Evolutionary conservation across 495 filamentous ascomycete species (phyloP).

Genomic region (Trichoderma virens): DNA sequence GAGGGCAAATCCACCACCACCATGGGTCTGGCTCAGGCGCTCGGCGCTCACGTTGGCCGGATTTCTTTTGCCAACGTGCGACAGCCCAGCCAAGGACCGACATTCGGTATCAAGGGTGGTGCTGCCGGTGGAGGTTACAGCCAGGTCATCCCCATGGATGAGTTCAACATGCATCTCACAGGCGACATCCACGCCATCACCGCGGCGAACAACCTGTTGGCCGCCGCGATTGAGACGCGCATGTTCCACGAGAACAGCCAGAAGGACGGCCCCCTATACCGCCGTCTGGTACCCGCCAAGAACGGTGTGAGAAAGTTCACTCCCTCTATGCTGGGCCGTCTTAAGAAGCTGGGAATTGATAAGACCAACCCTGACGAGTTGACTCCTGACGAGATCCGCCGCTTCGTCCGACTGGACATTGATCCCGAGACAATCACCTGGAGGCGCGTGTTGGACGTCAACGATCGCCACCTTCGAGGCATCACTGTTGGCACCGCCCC

Average conservation of each 20-base stretch:
- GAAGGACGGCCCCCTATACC: slow-evolving; percentile 84
- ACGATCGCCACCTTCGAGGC: slow-evolving; percentile 85
- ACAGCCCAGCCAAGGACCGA: slow-evolving; percentile 94
- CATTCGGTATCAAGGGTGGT: slow-evolving; percentile 97
- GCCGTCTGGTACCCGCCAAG: slow-evolving; percentile 79
- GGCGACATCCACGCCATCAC: slow-evolving; percentile 97
- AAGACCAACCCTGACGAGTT: slow-evolving; percentile 90
- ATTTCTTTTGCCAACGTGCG: slow-evolving; percentile 93
- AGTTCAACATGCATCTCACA: slow-evolving; percentile 96
- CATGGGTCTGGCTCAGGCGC: slow-evolving; percentile 87
- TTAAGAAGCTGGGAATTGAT: slow-evolving; percentile 91
- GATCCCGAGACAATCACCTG: slow-evolving; percentile 96
- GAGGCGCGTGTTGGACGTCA: slow-evolving; percentile 93
- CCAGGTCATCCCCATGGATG: slow-evolving; percentile 99
- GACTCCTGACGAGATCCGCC: slow-evolving; percentile 76
- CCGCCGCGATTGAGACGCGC: slow-evolving; percentile 92
- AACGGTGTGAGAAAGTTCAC: slow-evolving; percentile 82
- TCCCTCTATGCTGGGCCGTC: slow-evolving; percentile 80
- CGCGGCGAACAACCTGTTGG: slow-evolving; percentile 96
- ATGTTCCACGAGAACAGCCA: slow-evolving; percentile 97
- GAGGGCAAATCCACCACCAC: slow-evolving; percentile 99
- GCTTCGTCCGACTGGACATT: slow-evolving; percentile 89
- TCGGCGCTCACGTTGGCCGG: slow-evolving; percentile 79
- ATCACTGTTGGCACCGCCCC: slow-evolving; percentile 80
- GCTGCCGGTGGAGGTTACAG: slow-evolving; percentile 96